Evolutionary conservation across 2,329 filamentous ascomycete genomes (phyloP).

Genomic region (Pestalotiopsis sp.): DNA sequence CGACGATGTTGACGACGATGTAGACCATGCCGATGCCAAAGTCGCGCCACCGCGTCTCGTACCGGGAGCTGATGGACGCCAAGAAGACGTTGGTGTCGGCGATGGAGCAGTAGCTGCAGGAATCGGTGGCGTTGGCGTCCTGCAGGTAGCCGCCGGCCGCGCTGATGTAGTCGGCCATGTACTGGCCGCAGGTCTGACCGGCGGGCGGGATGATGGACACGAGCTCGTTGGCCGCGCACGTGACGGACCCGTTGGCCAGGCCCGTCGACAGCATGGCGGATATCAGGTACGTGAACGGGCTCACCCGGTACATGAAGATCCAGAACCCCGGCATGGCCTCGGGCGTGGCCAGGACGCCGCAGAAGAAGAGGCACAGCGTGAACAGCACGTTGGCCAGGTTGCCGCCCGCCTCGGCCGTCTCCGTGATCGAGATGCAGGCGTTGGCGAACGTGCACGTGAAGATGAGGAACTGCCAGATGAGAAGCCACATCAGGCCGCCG

Average conservation of each 20-base stretch:
- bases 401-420: conserved; percentile 73
- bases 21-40: conserved; percentile 59
- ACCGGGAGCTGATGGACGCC: conserved; percentile 42
- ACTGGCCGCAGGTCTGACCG: conserved; percentile 57
- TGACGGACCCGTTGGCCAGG: conserved; percentile 61
- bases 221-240: conserved; percentile 67
- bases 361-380: conserved; percentile 74
- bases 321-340: conserved; percentile 63
- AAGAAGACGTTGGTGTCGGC: conserved; percentile 40
- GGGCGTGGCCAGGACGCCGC: conserved; percentile 69
- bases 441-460: conserved; percentile 83
- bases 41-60: conserved; percentile 57
- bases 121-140: conserved; percentile 41
- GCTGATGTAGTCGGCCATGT: conserved; percentile 53
- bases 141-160: conserved; percentile 53
- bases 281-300: conserved; percentile 75
- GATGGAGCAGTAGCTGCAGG: conserved; percentile 48
- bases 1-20: conserved; percentile 56
- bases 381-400: conserved; percentile 79
- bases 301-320: conserved; percentile 74
- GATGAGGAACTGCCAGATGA: conserved; percentile 74
- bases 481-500: conserved; percentile 78
- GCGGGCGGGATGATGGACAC: conserved; percentile 61
- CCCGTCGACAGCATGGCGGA: conserved; percentile 66
- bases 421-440: conserved; percentile 75